Conservation (phyloP, 2,329 filamentous ascomycete species). For the Orbilia brochopaga region DNA sequence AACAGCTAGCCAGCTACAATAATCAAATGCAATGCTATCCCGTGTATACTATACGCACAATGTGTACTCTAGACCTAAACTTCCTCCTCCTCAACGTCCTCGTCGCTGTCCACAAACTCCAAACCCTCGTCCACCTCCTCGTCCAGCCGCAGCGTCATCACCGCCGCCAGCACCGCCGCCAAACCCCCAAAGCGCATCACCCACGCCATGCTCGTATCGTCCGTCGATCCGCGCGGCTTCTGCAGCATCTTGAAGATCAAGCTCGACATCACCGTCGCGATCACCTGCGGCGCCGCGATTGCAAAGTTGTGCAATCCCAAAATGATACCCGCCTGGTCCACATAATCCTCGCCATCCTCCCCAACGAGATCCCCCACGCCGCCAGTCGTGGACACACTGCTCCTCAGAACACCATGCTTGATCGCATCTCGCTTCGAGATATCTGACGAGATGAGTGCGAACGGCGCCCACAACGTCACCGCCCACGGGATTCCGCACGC, state of each 20-base stretch:
- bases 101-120: constrained; percentile 48
- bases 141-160: constrained; percentile 70
- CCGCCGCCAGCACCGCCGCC: constrained; percentile 77
- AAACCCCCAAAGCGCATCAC: constrained; percentile 83
- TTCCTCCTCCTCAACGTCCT: constrained; percentile 43
- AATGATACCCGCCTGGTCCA: constrained; percentile 81
- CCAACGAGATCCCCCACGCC: background rate
- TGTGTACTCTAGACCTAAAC: background rate
- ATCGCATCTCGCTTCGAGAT: constrained; percentile 81
- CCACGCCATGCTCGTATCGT: constrained; percentile 85
- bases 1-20: no score
- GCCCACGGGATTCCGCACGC: constrained; percentile 91
- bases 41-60: no score
- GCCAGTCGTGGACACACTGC: constrained; percentile 13
- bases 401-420: constrained; percentile 58
- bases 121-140: constrained; percentile 62
- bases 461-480: constrained; percentile 90
- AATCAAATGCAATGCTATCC: no score
- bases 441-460: constrained; percentile 91
- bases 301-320: constrained; percentile 96
- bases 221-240: constrained; percentile 81
- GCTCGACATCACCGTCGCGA: constrained; percentile 83
- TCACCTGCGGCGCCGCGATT: constrained; percentile 86
- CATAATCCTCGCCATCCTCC: constrained; percentile 39
- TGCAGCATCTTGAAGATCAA: constrained; percentile 84